Evolutionary conservation across 2,329 filamentous ascomycete genomes (phyloP).

Genomic region (Cercospora sp.): DNA sequence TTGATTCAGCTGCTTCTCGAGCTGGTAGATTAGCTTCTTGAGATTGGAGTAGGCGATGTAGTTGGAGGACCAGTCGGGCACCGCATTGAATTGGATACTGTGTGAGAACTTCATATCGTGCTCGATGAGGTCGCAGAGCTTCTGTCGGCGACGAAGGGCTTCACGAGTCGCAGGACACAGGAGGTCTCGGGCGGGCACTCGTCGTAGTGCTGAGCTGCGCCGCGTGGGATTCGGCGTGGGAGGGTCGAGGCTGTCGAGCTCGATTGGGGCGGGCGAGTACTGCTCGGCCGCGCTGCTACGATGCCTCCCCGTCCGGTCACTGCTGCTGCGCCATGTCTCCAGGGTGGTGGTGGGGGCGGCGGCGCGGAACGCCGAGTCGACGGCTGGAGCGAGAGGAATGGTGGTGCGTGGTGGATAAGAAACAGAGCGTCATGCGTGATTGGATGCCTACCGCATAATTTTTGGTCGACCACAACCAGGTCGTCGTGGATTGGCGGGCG

Average conservation of each 20-base stretch:
- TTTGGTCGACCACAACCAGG: constrained; percentile 4
- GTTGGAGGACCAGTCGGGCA: constrained; percentile 98
- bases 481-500: not conserved
- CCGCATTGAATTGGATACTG: constrained; percentile 98
- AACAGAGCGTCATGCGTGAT: constrained; percentile 4
- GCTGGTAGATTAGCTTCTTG: constrained; percentile 96
- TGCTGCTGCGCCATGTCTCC: constrained; percentile 18
- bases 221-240: constrained; percentile 21
- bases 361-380: constrained; percentile 15
- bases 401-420: not conserved
- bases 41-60: constrained; percentile 99
- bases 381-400: constrained; percentile 1
- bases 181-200: not conserved
- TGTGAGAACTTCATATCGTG: constrained; percentile 99
- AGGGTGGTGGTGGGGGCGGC: constrained; percentile 11
- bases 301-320: constrained; percentile 13
- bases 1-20: constrained; percentile 81
- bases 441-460: constrained; percentile 5
- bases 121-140: constrained; percentile 69
- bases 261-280: constrained; percentile 18
- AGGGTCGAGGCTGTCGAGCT: constrained; percentile 34
- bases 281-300: constrained; percentile 9
- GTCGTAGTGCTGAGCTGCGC: not conserved
- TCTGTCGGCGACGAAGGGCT: constrained; percentile 47
- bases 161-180: constrained; percentile 20